Base-by-base conservation (phyloP, 352 stramenopile species). In the Phytophthora pistaciae region DNA sequence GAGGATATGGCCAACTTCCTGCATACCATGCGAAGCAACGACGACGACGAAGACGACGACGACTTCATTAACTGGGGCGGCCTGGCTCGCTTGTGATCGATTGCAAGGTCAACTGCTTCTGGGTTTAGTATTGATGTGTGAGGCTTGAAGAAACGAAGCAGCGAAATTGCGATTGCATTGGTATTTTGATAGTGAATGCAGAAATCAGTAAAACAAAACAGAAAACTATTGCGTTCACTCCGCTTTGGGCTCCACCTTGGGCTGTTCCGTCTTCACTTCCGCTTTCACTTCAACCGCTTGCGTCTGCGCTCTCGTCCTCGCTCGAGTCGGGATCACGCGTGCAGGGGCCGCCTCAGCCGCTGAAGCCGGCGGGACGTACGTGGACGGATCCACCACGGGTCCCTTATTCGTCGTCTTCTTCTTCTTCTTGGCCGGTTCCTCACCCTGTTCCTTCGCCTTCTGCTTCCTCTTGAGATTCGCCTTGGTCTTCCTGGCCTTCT, bases 331-430 rank as follows among this genome's bases (percentile, higher is more conserved):
- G 18, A 73, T 70, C 29, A 46, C 36, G 11, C 70, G 64, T 10
- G 40, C 55, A 10, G 60, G 49, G 18, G 60, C 55, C 13, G 53
- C 33, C 13, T 71, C 56, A 13, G 3, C 29, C 25, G 40, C 27
- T 33, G 70, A 67, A 44, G 29, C 50, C 56, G 49, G 60, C 27
- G 64, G 70, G 2, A 56, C 56, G 16, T 67, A 77, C 58, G 56
- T 33, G 5, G 70, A 77, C 31, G 52, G 38, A 25, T 74, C 60
- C 29, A 74, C 65, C 11, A 18, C 60, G 1, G 56, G 56, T 9
- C 49, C 59, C 50, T 66, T 77, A 7, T 29, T 29, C 27, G 48
- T 55, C 25, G 50, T 68, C 49, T 70, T 77, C 36, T 56, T 68
- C 49, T 70, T 77, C 56, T 74, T 70, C 9, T 54, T 64, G 3